Evolutionary conservation across 805 yeast genomes (phyloP).

Genomic region (Wickerhamomyces chambardii): DNA sequence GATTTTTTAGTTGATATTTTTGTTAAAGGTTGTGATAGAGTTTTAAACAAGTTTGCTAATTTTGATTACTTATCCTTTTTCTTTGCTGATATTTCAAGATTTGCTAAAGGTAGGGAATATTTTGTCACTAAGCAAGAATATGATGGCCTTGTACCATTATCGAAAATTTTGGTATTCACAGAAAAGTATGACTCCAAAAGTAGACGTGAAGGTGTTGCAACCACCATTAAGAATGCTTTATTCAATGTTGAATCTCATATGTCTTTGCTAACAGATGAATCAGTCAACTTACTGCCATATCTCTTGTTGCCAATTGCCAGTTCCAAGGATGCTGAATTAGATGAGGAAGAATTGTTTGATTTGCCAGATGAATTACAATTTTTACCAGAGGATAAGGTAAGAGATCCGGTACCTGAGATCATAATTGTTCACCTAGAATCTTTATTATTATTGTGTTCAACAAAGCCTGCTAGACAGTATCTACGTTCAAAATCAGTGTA

Average conservation of each 20-base stretch:
- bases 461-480: constrained; percentile 62
- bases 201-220: constrained; percentile 88
- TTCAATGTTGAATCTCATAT: constrained; percentile 71
- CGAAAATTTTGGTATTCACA: constrained; percentile 77
- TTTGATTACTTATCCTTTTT: constrained; percentile 81
- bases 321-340: constrained; percentile 58
- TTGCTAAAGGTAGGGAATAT: constrained; percentile 63
- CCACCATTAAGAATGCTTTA: constrained; percentile 82
- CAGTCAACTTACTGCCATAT: constrained; percentile 72
- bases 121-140: constrained; percentile 65
- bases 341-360: constrained; percentile 78
- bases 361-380: constrained; percentile 86
- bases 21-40: constrained; percentile 72
- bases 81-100: constrained; percentile 85
- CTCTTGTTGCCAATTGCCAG: constrained; percentile 74
- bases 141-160: constrained; percentile 69
- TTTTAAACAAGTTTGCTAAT: constrained; percentile 61
- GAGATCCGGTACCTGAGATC: constrained; percentile 66
- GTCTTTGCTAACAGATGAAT: constrained; percentile 46
- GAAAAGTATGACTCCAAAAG: constrained; percentile 68
- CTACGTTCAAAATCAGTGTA: constrained; percentile 80
- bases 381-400: constrained; percentile 61
- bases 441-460: constrained; percentile 69
- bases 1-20: constrained; percentile 86
- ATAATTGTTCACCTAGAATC: constrained; percentile 72